These are phyloP conservation scores for Termitomyces bulborhizus DNA, from an alignment of 768 basidiomycete genomes.

Conservation along the genomic window DNA sequence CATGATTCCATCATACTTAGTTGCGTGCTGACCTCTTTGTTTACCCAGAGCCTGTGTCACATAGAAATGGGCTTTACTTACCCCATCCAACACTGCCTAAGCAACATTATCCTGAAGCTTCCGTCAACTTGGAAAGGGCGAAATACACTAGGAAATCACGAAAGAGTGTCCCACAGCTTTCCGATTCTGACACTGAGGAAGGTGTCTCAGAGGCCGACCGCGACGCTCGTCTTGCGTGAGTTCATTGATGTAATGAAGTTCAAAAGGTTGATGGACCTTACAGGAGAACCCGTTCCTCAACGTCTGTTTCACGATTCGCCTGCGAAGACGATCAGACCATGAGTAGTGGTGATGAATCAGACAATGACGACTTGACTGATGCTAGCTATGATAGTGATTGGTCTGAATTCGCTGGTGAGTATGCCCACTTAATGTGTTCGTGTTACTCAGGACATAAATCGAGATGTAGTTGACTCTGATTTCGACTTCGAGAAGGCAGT, in stretches of 20 bases:
- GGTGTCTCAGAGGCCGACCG: slow-evolving; percentile 59
- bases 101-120: not conserved
- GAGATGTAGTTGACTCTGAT: slow-evolving; percentile 14
- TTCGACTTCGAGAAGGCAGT: slow-evolving; percentile 18
- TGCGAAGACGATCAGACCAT: slow-evolving; percentile 45
- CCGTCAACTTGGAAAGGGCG: not conserved
- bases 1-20: not conserved
- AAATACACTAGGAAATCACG: slow-evolving; percentile 3
- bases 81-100: slow-evolving; percentile 25
- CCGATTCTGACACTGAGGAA: slow-evolving; percentile 66
- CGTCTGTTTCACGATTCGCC: slow-evolving; percentile 26
- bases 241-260: slow-evolving; percentile 4
- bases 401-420: slow-evolving; percentile 39
- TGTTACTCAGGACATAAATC: not conserved
- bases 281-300: slow-evolving; percentile 49
- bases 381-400: slow-evolving; percentile 40
- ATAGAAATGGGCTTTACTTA: slow-evolving; percentile 47
- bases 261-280: not conserved
- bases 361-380: slow-evolving; percentile 65
- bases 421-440: not conserved
- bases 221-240: slow-evolving; percentile 69
- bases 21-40: not conserved
- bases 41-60: slow-evolving; percentile 18
- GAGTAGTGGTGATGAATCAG: slow-evolving; percentile 75
- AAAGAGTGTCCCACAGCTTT: slow-evolving; percentile 25